Percentiles rank a stretch among this genome's conserved stretches.
Evolutionary conservation across 1,139 yeast genomes (phyloP).

Genomic region (Williopsis jadinii): DNA sequence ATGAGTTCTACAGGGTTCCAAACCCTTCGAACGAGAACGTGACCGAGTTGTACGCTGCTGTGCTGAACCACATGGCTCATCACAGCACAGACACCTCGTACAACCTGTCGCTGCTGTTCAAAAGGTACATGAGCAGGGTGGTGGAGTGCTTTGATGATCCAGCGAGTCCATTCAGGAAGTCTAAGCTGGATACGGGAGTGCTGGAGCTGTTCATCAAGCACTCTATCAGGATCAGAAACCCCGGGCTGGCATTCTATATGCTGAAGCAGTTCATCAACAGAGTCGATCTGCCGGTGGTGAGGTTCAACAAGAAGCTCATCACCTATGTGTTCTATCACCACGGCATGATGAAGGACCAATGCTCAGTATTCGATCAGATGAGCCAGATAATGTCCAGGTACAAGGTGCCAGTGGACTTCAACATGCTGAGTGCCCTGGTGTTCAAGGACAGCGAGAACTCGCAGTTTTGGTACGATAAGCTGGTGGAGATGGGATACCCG

Average conservation of each 20-base stretch:
- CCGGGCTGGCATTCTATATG: slow-evolving; percentile 12
- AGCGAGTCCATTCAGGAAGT: slow-evolving; percentile 6
- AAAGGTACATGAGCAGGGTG: slow-evolving; percentile 4
- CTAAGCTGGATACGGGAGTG: slow-evolving; percentile 11
- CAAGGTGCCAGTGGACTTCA: slow-evolving; percentile 11
- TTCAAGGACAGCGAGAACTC: slow-evolving; percentile 11
- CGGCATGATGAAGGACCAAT: slow-evolving; percentile 4
- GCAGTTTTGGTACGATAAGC: slow-evolving; percentile 12
- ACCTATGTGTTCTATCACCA: slow-evolving; percentile 14
- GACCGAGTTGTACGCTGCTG: slow-evolving; percentile 14
- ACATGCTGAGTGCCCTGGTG: slow-evolving; percentile 6
- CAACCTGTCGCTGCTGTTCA: slow-evolving; percentile 5
- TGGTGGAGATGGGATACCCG: slow-evolving; percentile 9
- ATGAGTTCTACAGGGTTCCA: slow-evolving; percentile 1
- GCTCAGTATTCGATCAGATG: slow-evolving; percentile 4
- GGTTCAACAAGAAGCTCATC: slow-evolving; percentile 11
- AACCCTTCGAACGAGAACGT: slow-evolving; percentile 11
- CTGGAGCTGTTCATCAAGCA: slow-evolving; percentile 12
- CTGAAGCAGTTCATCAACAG: slow-evolving; percentile 7
- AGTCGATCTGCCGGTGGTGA: not conserved
- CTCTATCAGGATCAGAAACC: slow-evolving; percentile 7
- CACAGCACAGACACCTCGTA: slow-evolving; percentile 1
- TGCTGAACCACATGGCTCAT: slow-evolving; percentile 8
- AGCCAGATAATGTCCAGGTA: slow-evolving; percentile 9
- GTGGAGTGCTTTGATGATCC: not conserved